A percentile compares a stretch with the other conserved stretches of the same genome.
These are phyloP conservation scores for Cardamine occulta DNA, from an alignment of 345 rosid genomes.

Conservation along the genomic window DNA sequence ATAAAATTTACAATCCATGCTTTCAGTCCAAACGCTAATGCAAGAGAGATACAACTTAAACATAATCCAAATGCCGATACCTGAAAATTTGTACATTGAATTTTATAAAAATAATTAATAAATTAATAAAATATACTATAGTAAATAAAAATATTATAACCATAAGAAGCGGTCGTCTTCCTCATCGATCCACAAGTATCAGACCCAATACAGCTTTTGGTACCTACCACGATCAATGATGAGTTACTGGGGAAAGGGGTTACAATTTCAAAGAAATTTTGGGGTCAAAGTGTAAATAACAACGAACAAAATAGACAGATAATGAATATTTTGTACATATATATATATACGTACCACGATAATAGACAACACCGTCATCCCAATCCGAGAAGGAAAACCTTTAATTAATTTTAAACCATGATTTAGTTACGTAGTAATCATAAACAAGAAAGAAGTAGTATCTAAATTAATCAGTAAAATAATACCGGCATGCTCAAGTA, in stretches of 20 bases:
- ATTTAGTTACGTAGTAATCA: background rate
- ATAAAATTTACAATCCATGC: constrained; percentile 34
- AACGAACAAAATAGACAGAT: background rate
- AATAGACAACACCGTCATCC: constrained; percentile 41
- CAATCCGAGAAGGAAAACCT: constrained; percentile 44
- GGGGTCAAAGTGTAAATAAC: background rate
- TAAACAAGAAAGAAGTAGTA: background rate
- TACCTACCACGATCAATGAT: constrained; percentile 27
- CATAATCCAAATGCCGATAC: constrained; percentile 46
- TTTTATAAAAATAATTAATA: background rate
- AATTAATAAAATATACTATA: background rate
- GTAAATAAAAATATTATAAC: constrained; percentile 1
- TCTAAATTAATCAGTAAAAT: background rate
- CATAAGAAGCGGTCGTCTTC: constrained; percentile 43
- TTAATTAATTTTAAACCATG: background rate
- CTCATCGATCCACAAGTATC: constrained; percentile 38
- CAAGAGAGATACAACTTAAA: constrained; percentile 47
- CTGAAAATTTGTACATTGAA: constrained; percentile 38
- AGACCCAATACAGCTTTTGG: constrained; percentile 41
- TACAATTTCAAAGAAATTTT: constrained; percentile 2
- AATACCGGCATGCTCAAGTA: constrained; percentile 62
- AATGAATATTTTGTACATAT: background rate
- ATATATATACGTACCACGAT: constrained; percentile 36
- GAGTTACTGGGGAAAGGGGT: background rate
- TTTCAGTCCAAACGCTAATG: constrained; percentile 47